Evolutionary conservation across 1,139 yeast species (phyloP), one percentile per base, ranked within the genome.

Genomic region (Neolecta irregularis): DNA sequence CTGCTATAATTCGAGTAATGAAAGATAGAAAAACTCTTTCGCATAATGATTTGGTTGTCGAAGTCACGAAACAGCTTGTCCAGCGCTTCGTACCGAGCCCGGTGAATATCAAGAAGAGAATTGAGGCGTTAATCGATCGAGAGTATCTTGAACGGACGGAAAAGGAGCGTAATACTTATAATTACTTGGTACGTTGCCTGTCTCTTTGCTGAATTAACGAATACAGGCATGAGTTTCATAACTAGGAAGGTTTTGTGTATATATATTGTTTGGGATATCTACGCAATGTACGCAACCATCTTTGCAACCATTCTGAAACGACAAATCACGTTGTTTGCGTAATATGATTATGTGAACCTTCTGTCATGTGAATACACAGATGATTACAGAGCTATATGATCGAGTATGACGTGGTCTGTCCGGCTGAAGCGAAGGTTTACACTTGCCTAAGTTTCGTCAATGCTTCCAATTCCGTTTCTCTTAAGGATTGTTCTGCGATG

Each of bases 1-100:
- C 96, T 1, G 92, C 93, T 0, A 69, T 85, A 39, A 93, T 85
- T 2, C 65, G 96, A 37, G 70, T 77, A 7, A 75, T 88, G 88
- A 88, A 88, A 53, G 66, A 79, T 1, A 61, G 85, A 24, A 74
- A 73, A 47, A 56, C 64, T 0, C 50, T 76, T 37, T 62, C 57
- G 26, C 88, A 78, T 51, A 70, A 71, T 44, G 74, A 74, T 39
- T 61, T 85, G 38, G 60, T 79, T 15, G 68, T 67, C 31, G 85
- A 75, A 44, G 71, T 75, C 6, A 65, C 77, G 13, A 64, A 67
- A 37, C 80, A 73, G 44, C 61, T 81, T 25, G 57, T 65, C 15
- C 58, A 64, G 30, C 59, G 92, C 42, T 85, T 88, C 55, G 68
- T 67, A 33, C 80, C 92, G 1, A 71, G 72, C 40, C 73, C 77